A percentile compares a stretch with the other conserved stretches of the same genome.
Conservation (phyloP, 208 protist species). For the Crithidia acanthocephali region DNA sequence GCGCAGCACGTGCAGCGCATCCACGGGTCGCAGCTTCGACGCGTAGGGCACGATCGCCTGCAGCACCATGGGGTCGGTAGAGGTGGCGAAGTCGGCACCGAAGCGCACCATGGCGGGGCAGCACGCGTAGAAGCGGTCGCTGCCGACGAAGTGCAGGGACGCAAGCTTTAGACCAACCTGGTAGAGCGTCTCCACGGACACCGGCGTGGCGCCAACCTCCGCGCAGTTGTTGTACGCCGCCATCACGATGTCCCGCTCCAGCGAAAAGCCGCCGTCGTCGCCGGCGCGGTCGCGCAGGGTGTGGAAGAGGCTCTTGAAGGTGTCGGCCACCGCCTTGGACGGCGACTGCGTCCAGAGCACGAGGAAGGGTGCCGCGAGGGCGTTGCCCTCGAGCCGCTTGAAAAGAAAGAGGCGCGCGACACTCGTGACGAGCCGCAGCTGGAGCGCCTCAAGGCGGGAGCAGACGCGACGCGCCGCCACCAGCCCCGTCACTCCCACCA, state of each 20-base stretch:
- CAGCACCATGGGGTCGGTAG: conserved; percentile 73
- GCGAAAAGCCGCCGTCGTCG: conserved; percentile 47
- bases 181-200: conserved; percentile 69
- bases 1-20: conserved; percentile 57
- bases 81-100: conserved; percentile 71
- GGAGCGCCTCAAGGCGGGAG: conserved; percentile 56
- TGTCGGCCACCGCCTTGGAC: conserved; percentile 72
- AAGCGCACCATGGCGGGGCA: conserved; percentile 70
- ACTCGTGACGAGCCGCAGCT: conserved; percentile 63
- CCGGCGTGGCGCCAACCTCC: conserved; percentile 57
- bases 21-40: conserved; percentile 55
- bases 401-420: conserved; percentile 73
- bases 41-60: conserved; percentile 76
- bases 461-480: conserved; percentile 41
- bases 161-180: conserved; percentile 77
- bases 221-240: conserved; percentile 70
- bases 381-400: conserved; percentile 43
- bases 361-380: conserved; percentile 59
- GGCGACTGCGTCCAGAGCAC: conserved; percentile 69
- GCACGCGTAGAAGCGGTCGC: conserved; percentile 74
- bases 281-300: conserved; percentile 62
- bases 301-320: conserved; percentile 85
- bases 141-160: conserved; percentile 77
- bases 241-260: conserved; percentile 79
- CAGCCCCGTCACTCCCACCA: conserved; percentile 28